Base-by-base conservation (phyloP, 1,284 basidiomycete genomes). In the Puccinia polysora region DNA sequence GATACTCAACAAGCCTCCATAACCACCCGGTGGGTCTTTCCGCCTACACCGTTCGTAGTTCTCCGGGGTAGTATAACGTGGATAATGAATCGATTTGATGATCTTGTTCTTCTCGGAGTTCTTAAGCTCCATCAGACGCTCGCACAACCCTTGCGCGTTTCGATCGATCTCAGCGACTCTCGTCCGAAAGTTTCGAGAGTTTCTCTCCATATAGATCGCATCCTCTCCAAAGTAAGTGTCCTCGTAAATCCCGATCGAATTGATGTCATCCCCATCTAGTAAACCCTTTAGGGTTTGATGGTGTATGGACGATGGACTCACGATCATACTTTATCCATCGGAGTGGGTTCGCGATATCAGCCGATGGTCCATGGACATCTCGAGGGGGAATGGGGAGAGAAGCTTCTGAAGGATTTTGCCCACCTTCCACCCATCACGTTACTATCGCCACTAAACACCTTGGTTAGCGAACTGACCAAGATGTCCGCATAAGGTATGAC, bases 351-450 rank as follows among this genome's bases (percentile, higher is more conserved):
- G 14, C 2, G 12, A 15, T 63, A 25, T 62, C 36, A 15, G 15
- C 43, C n/a, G 28, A 23, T 56, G 6, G 1, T 49, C 36, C 12
- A 8, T 23, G 8, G 20, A 30, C 10, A 15, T 56, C 23, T 8
- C 32, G 12, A 4, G 1, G 34, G n/a, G 20, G 15, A 52, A 20
- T 23, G 30, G 23, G 6, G 25, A 10, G 36, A 30, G 18, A 60
- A 28, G 75, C 40, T 4, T 40, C 36, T 38, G 5, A 36, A 67
- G 32, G 65, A 38, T 18, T 32, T 36, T 60, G n/a, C 10, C 10
- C 77, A 92, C 91, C 89, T 89, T 76, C 95, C 95, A 65, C 95
- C 95, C 95, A 98, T 97, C 70, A 95, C 93, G 78, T 98, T 98
- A 36, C 88, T 86, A 73, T 91, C 89, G 2, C 95, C 95, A 74